Base-by-base conservation (phyloP, 2,329 filamentous ascomycete genomes). In the Pseudogymnoascus sp. region DNA sequence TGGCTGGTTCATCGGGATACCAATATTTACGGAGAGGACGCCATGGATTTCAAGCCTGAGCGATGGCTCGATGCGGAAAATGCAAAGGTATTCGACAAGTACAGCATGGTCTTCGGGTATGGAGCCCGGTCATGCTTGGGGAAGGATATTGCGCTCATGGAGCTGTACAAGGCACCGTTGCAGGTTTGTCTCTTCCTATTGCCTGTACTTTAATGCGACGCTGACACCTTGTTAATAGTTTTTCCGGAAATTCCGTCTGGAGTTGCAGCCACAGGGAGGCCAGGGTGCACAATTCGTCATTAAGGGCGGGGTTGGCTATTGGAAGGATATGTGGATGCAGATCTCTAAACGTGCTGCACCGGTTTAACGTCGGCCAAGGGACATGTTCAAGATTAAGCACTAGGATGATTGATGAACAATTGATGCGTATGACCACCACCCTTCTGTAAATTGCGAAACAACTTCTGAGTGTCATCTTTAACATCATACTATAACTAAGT, bases 141-240 rank as follows among this genome's bases (percentile, higher is more conserved):
- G 0, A 76, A 75, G 63, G 75, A 80, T 44, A 79, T 83, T 63
- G 80, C 79, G 1, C 74, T 78, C 67, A 80, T 82, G 78, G 80
- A 83, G 71, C 66, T 82, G 60, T 81, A 75, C 68, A 82, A 83
- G 72, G 74, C 67, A 2, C 72, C 76, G 2, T 61, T 76, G 59
- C 71, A 63, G 31, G 66, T 68, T 27, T 61, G 61, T 55, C 29
- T 17, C 44, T 31, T 15, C 31, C n/a, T 15, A 31, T 21, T 21
- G 21, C 27, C 44, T 13, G n/a, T 15, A 1, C 2, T n/a, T 35
- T 48, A 15, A 8, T 29, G 15, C 8, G n/a, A 25, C 17, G n/a
- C 44, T 51, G 44, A 51, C 7, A 51, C 7, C 69, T 70, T 59
- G 29, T 59, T 38, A 27, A 59, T 61, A 77, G 66, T 78, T 80